phyloP scores from a whole-genome alignment of 2,329 filamentous ascomycete genomes.

The Pseudocercospora ulei region DNA sequence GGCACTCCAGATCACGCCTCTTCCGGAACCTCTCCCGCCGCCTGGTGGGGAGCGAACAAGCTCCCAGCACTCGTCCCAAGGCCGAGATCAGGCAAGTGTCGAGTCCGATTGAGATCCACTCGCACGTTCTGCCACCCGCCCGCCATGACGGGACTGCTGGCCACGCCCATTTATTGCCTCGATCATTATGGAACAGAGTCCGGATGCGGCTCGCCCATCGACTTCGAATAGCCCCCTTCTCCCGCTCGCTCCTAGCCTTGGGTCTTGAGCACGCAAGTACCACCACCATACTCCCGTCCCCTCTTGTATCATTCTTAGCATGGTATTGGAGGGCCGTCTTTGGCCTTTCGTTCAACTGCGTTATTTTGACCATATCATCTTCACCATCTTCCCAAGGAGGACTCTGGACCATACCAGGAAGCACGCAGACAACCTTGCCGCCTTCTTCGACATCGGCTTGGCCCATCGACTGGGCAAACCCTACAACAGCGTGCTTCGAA shows the following conservation, averaged over 20 bases:
- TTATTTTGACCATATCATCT: conserved; percentile 24
- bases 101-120: not conserved
- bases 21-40: not conserved
- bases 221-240: conserved; percentile 20
- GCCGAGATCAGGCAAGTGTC: conserved; percentile 3
- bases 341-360: conserved; percentile 16
- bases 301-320: conserved; percentile 23
- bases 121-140: too few relatives aligned
- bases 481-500: conserved; percentile 39
- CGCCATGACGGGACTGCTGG: not conserved
- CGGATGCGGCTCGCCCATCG: conserved; percentile 17
- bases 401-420: conserved; percentile 25
- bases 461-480: conserved; percentile 38
- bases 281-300: conserved; percentile 21
- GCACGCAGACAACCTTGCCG: conserved; percentile 36
- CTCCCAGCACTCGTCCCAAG: conserved; percentile 1
- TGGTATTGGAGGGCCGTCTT: conserved; percentile 18
- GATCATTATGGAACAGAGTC: conserved; percentile 14
- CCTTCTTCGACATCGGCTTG: conserved; percentile 40
- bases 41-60: conserved; percentile 2
- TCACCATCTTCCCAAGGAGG: conserved; percentile 34
- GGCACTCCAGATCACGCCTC: conserved; percentile 21
- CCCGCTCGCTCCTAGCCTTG: conserved; percentile 16
- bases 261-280: conserved; percentile 23
- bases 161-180: conserved; percentile 21